Conservation (phyloP, 352 stramenopile genomes). For the Globisporangium spinosum region DNA sequence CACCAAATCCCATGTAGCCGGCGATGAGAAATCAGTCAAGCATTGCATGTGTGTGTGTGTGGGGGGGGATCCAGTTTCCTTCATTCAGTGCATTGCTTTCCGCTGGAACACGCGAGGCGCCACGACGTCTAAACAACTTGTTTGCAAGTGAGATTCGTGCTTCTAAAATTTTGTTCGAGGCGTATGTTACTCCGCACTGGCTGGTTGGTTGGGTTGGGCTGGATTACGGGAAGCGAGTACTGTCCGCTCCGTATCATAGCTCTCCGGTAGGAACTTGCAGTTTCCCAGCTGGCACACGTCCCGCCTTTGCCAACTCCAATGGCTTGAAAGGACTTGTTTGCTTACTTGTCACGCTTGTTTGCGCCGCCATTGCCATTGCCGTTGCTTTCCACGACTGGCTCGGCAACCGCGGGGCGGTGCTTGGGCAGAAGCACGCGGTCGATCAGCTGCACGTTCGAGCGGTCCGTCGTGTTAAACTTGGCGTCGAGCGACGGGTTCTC, state of each 20-base stretch:
- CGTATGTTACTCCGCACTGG: neutral
- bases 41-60: neutral
- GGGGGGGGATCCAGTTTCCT: neutral
- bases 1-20: neutral
- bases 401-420: neutral
- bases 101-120: neutral
- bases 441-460: slow-evolving; percentile 79
- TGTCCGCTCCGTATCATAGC: neutral
- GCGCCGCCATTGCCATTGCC: neutral
- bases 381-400: neutral
- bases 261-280: neutral
- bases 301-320: neutral
- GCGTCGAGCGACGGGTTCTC: slow-evolving; percentile 73
- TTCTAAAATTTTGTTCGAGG: neutral
- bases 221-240: neutral
- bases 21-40: neutral
- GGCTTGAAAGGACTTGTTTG: neutral
- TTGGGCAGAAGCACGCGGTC: slow-evolving; percentile 65
- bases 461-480: slow-evolving; percentile 73
- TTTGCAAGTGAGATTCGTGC: neutral
- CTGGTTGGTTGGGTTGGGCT: neutral
- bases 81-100: neutral
- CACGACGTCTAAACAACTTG: neutral
- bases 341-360: neutral
- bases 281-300: neutral